Evolutionary conservation across 2,329 filamentous ascomycete species (phyloP).

Genomic region (Biscogniauxia sp.): DNA sequence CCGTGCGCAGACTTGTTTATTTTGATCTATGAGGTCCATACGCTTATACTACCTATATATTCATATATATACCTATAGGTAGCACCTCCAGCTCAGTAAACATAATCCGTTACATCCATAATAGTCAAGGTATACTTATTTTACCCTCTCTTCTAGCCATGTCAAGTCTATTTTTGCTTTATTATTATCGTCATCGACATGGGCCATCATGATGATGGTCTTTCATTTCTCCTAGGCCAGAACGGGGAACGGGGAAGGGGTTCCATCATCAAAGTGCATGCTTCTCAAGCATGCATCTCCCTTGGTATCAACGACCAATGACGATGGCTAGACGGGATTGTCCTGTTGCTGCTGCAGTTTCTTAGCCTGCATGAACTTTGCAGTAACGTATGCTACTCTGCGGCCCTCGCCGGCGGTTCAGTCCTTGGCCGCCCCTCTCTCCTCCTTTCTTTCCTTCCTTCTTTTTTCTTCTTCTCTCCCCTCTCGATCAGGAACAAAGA

Average conservation of each 20-base stretch:
- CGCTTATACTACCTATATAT: too few species aligned
- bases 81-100: too few species aligned
- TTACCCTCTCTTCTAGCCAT: not conserved
- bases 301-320: not conserved
- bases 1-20: too few species aligned
- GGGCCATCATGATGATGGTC: not conserved
- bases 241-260: not conserved
- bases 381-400: not conserved
- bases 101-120: too few species aligned
- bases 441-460: not conserved
- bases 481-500: not conserved
- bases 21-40: too few species aligned
- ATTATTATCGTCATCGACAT: not conserved
- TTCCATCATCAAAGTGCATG: not conserved
- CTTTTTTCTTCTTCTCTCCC: conserved; percentile 2
- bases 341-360: not conserved
- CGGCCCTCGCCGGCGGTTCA: not conserved
- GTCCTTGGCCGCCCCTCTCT: not conserved
- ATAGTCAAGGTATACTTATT: too few species aligned
- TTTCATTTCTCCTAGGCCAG: not conserved
- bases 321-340: not conserved
- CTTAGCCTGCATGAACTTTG: not conserved
- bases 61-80: too few species aligned
- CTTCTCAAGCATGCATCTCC: not conserved
- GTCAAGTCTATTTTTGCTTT: not conserved